Base-by-base conservation (phyloP, 768 basidiomycete genomes). In the Lentinula aciculospora region DNA sequence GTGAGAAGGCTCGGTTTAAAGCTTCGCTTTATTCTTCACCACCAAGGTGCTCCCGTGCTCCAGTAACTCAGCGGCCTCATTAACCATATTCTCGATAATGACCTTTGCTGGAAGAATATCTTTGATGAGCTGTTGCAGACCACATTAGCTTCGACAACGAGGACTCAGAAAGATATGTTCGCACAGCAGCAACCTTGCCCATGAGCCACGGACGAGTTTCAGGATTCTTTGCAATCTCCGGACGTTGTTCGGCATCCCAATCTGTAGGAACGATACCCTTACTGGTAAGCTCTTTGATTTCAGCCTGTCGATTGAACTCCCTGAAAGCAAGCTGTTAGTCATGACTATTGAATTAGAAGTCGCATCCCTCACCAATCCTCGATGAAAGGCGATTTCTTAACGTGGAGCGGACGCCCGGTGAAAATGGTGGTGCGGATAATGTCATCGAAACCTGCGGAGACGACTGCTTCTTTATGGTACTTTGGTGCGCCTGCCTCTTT, bases 391-490 rank as follows among this genome's bases (percentile, higher is more conserved):
- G 92, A 94, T 68, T 85, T 84, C 62, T 86, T 74, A 36, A 96
- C 93, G 37, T 94, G 84, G 63, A 97, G 74, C 19, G 95, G 94
- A 31, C 94, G 85, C 10, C 94, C 94, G 44, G 92, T 91, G 74
- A 83, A 94, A 66, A 96, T 95, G 46, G 93, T 66, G n/a, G 94
- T 95, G 17, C 85, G 88, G 40, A 86, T 76, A 19, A 85, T 84
- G 68, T 94, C 94, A 59, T 89, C 92, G 64, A 82, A 87, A 8
- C 86, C 78, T 29, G 88, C 87, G 59, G 75, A 80, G 51, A 91
- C 58, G 19, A 92, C 68, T 58, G 85, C 79, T 8, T 94, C 86
- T 73, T 96, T 96, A 76, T 96, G 94, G 59, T 78, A 79, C 69
- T 86, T 86, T 2, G 92, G 88, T 10, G 93, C 94, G 45, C 79